phyloP scores from a whole-genome alignment of 768 basidiomycete genomes.

The Solioccasus polychromus region DNA sequence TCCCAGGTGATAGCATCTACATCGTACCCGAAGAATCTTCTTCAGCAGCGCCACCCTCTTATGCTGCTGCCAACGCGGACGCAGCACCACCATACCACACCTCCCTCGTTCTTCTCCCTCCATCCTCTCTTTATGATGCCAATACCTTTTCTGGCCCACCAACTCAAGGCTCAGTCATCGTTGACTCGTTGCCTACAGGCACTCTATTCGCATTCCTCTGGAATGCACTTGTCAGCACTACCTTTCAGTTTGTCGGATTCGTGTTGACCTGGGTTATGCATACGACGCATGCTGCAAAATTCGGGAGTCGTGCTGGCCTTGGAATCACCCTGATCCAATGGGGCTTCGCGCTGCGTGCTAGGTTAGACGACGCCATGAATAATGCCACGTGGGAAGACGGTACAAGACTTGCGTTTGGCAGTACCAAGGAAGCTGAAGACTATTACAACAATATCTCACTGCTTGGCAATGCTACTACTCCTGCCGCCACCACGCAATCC shows the following conservation, averaged over 20 bases:
- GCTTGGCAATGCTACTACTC: conserved; percentile 27
- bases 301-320: conserved; percentile 90
- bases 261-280: conserved; percentile 91
- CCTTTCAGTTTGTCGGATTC: conserved; percentile 97
- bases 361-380: conserved; percentile 42
- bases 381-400: conserved; percentile 28
- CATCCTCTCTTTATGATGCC: conserved; percentile 19
- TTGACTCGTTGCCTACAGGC: conserved; percentile 84
- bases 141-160: conserved; percentile 45
- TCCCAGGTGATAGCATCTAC: conserved; percentile 64
- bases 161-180: conserved; percentile 70
- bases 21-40: conserved; percentile 80
- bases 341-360: conserved; percentile 74
- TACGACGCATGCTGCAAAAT: conserved; percentile 88
- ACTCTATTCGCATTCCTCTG: conserved; percentile 85
- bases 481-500: conserved; percentile 10
- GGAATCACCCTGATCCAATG: conserved; percentile 97
- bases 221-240: conserved; percentile 90
- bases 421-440: conserved; percentile 44
- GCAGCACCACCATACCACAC: conserved; percentile 99
- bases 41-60: conserved; percentile 87
- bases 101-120: conserved; percentile 90
- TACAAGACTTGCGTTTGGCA: conserved; percentile 39
- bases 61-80: conserved; percentile 88
- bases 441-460: conserved; percentile 34